phyloP scores from a whole-genome alignment of 2,329 filamentous ascomycete genomes.

The Fusarium zealandicum region DNA sequence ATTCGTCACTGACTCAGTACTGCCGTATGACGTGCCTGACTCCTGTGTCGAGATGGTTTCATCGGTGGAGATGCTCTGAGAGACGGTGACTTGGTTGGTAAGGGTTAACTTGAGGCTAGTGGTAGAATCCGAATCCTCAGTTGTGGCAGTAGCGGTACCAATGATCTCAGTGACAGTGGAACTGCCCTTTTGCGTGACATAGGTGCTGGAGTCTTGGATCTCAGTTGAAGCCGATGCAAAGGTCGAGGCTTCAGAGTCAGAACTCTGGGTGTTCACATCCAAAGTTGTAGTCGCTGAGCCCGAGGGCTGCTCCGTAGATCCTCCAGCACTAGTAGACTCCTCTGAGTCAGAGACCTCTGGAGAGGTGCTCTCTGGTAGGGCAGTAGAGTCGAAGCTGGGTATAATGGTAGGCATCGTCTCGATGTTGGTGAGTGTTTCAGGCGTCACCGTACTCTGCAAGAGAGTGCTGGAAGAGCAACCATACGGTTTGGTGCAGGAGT shows the following conservation, averaged over 20 bases:
- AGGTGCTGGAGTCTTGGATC: slow-evolving; percentile 2
- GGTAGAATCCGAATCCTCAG: background rate
- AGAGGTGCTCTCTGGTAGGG: slow-evolving; percentile 19
- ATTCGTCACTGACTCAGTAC: background rate
- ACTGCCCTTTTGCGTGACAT: slow-evolving; percentile 11
- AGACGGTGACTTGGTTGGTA: slow-evolving; percentile 18
- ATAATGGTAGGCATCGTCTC: slow-evolving; percentile 35
- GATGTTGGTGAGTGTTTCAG: slow-evolving; percentile 18
- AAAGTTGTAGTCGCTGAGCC: background rate
- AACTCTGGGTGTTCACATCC: background rate
- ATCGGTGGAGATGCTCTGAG: slow-evolving; percentile 8
- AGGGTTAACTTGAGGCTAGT: slow-evolving; percentile 16
- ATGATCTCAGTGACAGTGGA: background rate
- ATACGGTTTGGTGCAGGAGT: slow-evolving; percentile 15
- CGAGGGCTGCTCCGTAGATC: background rate
- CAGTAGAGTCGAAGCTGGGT: slow-evolving; percentile 26
- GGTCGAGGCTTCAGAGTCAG: background rate
- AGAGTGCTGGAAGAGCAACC: slow-evolving; percentile 23
- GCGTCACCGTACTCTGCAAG: background rate
- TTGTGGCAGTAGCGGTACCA: background rate
- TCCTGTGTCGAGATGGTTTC: slow-evolving; percentile 1
- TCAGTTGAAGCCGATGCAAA: background rate
- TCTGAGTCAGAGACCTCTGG: background rate
- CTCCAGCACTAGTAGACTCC: background rate
- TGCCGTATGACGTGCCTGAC: background rate